Percentiles rank a stretch among this genome's conserved stretches.
These are phyloP conservation scores for Zoysia japonica DNA, from an alignment of 176 grass and related monocot genomes.

Conservation along the genomic window DNA sequence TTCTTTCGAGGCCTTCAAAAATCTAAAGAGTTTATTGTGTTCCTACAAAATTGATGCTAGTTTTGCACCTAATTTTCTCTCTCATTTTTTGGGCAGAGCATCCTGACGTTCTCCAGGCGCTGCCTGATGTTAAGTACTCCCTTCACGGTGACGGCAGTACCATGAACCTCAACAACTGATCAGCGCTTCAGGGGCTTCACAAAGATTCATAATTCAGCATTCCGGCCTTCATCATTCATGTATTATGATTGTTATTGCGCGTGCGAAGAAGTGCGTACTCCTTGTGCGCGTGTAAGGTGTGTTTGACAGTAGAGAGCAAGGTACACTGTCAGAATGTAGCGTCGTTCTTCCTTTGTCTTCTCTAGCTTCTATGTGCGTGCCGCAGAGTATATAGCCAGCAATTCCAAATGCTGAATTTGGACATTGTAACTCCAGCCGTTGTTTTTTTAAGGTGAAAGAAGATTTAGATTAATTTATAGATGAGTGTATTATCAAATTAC, in stretches of 20 bases:
- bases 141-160: conserved; percentile 1
- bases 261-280: neutral
- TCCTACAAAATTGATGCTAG: too few relatives aligned
- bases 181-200: neutral
- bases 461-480: too few relatives aligned
- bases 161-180: conserved; percentile 32
- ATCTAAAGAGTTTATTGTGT: too few relatives aligned
- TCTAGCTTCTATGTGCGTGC: too few relatives aligned
- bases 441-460: too few relatives aligned
- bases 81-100: conserved; percentile 7
- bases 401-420: too few relatives aligned
- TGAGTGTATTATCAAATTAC: too few relatives aligned
- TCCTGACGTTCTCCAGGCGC: conserved; percentile 36
- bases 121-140: conserved; percentile 39
- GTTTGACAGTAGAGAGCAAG: conserved; percentile 21
- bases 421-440: too few relatives aligned
- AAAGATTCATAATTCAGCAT: neutral
- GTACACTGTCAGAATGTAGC: neutral
- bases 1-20: too few relatives aligned
- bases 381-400: too few relatives aligned
- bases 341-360: neutral
- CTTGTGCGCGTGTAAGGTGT: neutral
- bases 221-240: neutral
- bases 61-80: too few relatives aligned
- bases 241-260: neutral